Percentiles rank a stretch among this genome's conserved stretches.
Evolutionary conservation across 768 basidiomycete genomes (phyloP).

Genomic region (Podaxis sp.): DNA sequence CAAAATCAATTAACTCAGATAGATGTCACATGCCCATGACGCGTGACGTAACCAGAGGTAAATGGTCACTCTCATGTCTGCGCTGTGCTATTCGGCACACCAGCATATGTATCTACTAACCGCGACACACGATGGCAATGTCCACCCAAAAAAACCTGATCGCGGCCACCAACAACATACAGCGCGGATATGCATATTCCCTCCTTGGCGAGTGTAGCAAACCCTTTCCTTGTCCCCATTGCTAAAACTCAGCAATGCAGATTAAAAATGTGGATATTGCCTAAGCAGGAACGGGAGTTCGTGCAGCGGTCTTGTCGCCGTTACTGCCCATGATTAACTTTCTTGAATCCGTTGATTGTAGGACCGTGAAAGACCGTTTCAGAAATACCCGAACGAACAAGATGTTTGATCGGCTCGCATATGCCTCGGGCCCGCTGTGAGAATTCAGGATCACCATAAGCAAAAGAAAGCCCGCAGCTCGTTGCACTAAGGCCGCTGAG

Average conservation of each 20-base stretch:
- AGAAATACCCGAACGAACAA: slow-evolving; percentile 30
- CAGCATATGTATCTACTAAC: no score
- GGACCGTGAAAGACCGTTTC: slow-evolving; percentile 37
- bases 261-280: slow-evolving; percentile 25
- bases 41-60: no score
- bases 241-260: slow-evolving; percentile 20
- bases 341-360: slow-evolving; percentile 35
- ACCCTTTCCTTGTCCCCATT: background rate
- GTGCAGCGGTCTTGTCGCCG: slow-evolving; percentile 26
- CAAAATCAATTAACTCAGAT: background rate
- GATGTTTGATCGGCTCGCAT: slow-evolving; percentile 22
- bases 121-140: no score
- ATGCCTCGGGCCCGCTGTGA: slow-evolving; percentile 28
- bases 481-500: background rate
- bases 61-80: no score
- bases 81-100: no score
- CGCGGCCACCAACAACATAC: background rate
- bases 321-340: slow-evolving; percentile 36
- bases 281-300: slow-evolving; percentile 25
- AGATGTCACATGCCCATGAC: background rate
- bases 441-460: slow-evolving; percentile 29
- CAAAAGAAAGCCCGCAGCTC: slow-evolving; percentile 31
- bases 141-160: no score
- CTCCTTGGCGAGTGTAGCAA: slow-evolving; percentile 24
- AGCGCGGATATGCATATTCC: slow-evolving; percentile 25